Evolutionary conservation across 1,284 basidiomycete genomes (phyloP), one percentile per base, ranked within the genome.

Genomic region (Puccinia triticina): DNA sequence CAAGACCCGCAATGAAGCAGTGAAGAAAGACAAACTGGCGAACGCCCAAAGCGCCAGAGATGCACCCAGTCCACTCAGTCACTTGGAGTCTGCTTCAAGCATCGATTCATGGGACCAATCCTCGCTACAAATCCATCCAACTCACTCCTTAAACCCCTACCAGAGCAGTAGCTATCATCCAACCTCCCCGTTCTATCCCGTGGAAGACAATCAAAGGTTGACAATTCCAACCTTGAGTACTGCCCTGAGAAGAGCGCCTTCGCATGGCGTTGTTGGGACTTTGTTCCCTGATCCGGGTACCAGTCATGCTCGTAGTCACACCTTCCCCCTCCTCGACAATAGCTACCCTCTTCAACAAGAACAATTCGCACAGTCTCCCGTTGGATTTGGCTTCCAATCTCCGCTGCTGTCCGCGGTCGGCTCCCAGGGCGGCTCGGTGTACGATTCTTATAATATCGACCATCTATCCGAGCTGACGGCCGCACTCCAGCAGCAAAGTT

Each of bases 21-120:
- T 74, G 18, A 81, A 81, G 50, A 81, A 81, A 43, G 79, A 81
- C 46, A 81, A 81, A 53, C 12, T 64, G 32, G 46, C n/a, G 11
- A 81, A 66, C 46, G 55, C 71, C 50, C 67, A 73, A 29, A 66
- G 18, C 8, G 26, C 29, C 43, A 46, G 40, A 43, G 78, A 66
- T 21, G 66, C 26, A 26, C 37, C 69, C 1, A 59, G 67, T 59
- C 55, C 57, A 21, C 37, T 59, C 69, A 18, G 34, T 5, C 40
- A 32, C 32, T 12, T 21, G n/a, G 10, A 29, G 5, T 48, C 71
- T 26, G 46, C 46, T 26, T n/a, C n/a, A 26, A 73, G 46, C 71
- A 26, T 75, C 32, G 73, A 61, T 18, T 29, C 55, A n/a, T 48
- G 57, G 57, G 74, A 76, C 32, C 43, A 46, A 4, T 48, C 57